phyloP scores from a whole-genome alignment of 768 basidiomycete species.

The Tulasnella sp. region DNA sequence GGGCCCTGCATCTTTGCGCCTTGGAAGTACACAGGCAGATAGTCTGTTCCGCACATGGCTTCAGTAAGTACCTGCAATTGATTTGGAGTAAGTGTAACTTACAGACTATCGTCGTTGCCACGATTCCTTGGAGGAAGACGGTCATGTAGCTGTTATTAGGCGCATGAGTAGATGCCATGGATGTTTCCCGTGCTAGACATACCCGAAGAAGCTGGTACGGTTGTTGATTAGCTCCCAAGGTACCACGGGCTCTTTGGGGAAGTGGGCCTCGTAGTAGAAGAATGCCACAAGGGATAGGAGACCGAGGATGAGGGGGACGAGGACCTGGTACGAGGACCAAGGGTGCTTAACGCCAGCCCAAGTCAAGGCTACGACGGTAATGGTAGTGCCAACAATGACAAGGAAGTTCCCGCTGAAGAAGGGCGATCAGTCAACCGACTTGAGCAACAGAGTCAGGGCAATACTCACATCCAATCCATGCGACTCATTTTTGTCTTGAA shows the following conservation, averaged over 20 bases:
- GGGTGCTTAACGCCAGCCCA: conserved; percentile 36
- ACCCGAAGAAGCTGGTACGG: conserved; percentile 32
- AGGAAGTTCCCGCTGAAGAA: conserved; percentile 30
- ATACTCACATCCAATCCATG: conserved; percentile 3
- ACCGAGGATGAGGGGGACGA: conserved; percentile 37
- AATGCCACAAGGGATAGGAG: conserved; percentile 29
- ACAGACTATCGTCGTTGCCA: background rate
- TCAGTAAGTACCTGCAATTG: background rate
- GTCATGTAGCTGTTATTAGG: background rate
- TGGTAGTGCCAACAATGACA: conserved; percentile 29
- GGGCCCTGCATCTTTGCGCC: conserved; percentile 15
- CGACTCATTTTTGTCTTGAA: conserved; percentile 2
- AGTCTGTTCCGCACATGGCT: background rate
- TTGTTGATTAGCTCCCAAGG: conserved; percentile 28
- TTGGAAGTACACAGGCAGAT: conserved; percentile 23
- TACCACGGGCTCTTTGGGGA: conserved; percentile 20
- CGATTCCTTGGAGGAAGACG: background rate
- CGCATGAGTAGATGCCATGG: background rate
- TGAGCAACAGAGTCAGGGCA: background rate
- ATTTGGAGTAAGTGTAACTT: background rate
- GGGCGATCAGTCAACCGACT: background rate
- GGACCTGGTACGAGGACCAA: conserved; percentile 32
- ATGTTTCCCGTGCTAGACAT: too few species aligned
- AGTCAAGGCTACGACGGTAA: conserved; percentile 33
- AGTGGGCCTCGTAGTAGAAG: conserved; percentile 30